phyloP scores from a whole-genome alignment of 495 filamentous ascomycete genomes.

The Aspergillus saccharolyticus region DNA sequence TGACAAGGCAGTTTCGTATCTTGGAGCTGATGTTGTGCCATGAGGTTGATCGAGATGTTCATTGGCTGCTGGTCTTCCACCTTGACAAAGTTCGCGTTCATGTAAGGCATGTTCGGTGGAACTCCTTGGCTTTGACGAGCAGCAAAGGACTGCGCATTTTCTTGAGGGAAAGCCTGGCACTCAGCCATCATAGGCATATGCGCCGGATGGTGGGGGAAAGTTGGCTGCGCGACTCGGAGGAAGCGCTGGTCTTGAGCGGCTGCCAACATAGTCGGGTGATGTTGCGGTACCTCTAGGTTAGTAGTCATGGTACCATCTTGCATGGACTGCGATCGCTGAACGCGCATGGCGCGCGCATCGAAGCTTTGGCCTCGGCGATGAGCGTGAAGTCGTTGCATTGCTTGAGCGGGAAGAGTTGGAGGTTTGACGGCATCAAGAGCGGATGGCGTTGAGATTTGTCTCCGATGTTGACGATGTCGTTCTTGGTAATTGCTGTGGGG shows the following conservation, averaged over 20 bases:
- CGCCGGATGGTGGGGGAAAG: constrained; percentile 23
- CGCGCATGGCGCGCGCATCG: constrained; percentile 57
- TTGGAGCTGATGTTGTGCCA: constrained; percentile 21
- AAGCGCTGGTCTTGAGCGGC: constrained; percentile 66
- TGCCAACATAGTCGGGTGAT: constrained; percentile 57
- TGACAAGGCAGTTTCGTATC: constrained; percentile 12
- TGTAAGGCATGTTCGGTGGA: constrained; percentile 18
- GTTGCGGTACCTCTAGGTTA: constrained; percentile 54
- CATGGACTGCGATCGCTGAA: constrained; percentile 38
- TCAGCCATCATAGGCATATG: constrained; percentile 22
- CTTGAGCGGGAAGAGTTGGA: constrained; percentile 53
- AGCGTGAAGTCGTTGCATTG: constrained; percentile 45
- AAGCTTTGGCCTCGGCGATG: constrained; percentile 77
- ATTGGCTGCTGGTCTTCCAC: constrained; percentile 16
- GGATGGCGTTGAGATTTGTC: constrained; percentile 82
- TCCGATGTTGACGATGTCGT: constrained; percentile 72
- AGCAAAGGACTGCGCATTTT: constrained; percentile 33
- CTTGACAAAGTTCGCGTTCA: constrained; percentile 17
- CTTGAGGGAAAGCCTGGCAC: constrained; percentile 30
- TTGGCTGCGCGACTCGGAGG: constrained; percentile 56
- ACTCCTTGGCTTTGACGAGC: constrained; percentile 16
- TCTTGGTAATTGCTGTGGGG: constrained; percentile 59
- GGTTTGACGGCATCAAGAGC: constrained; percentile 65
- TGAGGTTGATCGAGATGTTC: constrained; percentile 22
- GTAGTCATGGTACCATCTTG: constrained; percentile 56